phyloP scores from a whole-genome alignment of 1,139 yeast genomes.

The Diutina ranongensis region DNA sequence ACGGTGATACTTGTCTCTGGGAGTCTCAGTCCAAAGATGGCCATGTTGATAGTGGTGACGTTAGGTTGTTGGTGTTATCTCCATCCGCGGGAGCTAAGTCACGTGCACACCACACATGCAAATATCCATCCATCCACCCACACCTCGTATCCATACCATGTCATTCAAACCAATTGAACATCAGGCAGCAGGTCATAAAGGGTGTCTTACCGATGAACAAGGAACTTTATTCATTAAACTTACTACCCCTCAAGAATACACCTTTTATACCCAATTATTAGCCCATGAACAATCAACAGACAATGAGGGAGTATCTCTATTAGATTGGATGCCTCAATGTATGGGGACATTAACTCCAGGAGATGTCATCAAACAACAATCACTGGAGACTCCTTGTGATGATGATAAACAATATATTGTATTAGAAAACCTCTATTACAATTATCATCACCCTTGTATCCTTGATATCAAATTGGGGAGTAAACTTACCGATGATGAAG shows the following conservation, averaged over 20 bases:
- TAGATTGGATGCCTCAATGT: constrained; percentile 42
- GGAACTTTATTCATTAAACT: constrained; percentile 69
- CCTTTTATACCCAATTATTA: constrained; percentile 43
- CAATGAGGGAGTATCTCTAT: constrained; percentile 26
- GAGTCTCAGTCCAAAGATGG: constrained; percentile 33
- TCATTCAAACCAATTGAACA: constrained; percentile 12
- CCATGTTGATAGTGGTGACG: constrained; percentile 20
- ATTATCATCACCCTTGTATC: constrained; percentile 56
- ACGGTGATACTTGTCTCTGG: constrained; percentile 47
- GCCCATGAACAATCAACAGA: constrained; percentile 13
- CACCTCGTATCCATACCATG: too few species aligned
- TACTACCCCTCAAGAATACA: constrained; percentile 50
- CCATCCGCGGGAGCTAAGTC: too few species aligned
- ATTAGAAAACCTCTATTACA: constrained; percentile 57
- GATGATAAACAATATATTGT: constrained; percentile 36
- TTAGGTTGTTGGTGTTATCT: too few species aligned
- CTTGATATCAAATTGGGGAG: constrained; percentile 79
- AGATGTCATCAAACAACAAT: constrained; percentile 7
- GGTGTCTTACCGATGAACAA: constrained; percentile 40
- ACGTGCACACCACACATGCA: too few species aligned
- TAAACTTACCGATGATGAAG: constrained; percentile 45
- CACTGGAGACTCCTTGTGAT: background rate
- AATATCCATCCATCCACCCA: too few species aligned
- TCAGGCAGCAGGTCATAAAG: constrained; percentile 88
- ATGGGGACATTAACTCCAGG: constrained; percentile 31